phyloP scores from a whole-genome alignment of 805 yeast genomes.

The Ogataea thermomethanolica region DNA sequence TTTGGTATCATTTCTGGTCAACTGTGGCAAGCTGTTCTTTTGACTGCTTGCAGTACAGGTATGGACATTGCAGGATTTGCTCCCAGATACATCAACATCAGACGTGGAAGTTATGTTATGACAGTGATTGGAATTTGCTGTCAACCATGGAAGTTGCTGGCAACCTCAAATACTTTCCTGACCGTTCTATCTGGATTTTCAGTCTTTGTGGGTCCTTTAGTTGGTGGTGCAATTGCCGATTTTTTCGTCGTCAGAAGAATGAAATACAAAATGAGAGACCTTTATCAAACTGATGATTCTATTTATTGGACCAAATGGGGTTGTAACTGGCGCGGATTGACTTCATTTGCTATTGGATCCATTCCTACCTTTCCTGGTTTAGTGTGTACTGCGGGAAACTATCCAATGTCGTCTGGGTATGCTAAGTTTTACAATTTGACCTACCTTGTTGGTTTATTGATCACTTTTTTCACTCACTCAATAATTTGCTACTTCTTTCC shows the following conservation, averaged over 20 bases:
- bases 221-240: slow-evolving; percentile 22
- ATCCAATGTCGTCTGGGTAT: slow-evolving; percentile 9
- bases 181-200: slow-evolving; percentile 78
- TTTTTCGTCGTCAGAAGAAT: slow-evolving; percentile 29
- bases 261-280: slow-evolving; percentile 30
- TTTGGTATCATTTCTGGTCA: slow-evolving; percentile 37
- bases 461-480: slow-evolving; percentile 10
- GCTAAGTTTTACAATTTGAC: slow-evolving; percentile 16
- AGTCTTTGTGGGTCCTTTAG: slow-evolving; percentile 44
- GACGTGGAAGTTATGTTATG: slow-evolving; percentile 44
- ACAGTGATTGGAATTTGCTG: slow-evolving; percentile 33
- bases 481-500: slow-evolving; percentile 11
- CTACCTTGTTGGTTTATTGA: slow-evolving; percentile 13
- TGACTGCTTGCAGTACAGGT: slow-evolving; percentile 44
- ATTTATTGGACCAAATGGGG: slow-evolving; percentile 18
- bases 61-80: slow-evolving; percentile 48
- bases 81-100: slow-evolving; percentile 42
- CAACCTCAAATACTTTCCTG: slow-evolving; percentile 42
- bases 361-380: slow-evolving; percentile 21
- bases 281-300: slow-evolving; percentile 18
- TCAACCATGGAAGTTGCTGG: slow-evolving; percentile 41
- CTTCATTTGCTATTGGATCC: slow-evolving; percentile 14
- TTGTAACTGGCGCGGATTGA: slow-evolving; percentile 18
- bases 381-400: slow-evolving; percentile 16
- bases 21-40: slow-evolving; percentile 38